A percentile compares a stretch with the other conserved stretches of the same genome.
phyloP scores from a whole-genome alignment of 805 yeast species.

The Saccharomycopsis fodiens region DNA sequence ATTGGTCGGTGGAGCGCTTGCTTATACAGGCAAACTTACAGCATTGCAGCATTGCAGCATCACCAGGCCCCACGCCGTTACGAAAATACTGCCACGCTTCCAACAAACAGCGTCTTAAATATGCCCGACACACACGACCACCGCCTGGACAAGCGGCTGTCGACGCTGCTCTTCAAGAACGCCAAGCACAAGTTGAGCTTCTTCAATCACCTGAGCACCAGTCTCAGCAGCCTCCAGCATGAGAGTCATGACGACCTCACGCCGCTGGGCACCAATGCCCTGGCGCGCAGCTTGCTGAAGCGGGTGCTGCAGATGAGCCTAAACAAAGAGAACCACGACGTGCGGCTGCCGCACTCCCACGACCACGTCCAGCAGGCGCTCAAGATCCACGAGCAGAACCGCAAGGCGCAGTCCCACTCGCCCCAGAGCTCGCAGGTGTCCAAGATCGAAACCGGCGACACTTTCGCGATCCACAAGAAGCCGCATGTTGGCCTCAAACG shows the following conservation, averaged over 20 bases:
- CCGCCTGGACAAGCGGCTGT: not conserved
- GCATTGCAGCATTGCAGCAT: too few species aligned
- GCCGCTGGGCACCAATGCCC: conserved; percentile 1
- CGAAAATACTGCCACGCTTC: too few species aligned
- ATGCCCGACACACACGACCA: not conserved
- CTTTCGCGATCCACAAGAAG: conserved; percentile 1
- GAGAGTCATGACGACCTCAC: not conserved
- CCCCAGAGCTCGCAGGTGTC: not conserved
- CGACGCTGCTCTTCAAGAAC: conserved; percentile 12
- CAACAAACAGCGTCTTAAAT: too few species aligned
- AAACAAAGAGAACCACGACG: conserved; percentile 2
- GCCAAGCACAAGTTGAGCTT: conserved; percentile 16
- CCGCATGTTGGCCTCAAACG: conserved; percentile 31
- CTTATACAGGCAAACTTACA: too few species aligned
- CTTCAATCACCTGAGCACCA: conserved; percentile 11
- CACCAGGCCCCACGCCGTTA: too few species aligned
- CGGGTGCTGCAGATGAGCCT: conserved; percentile 7
- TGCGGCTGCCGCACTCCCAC: not conserved
- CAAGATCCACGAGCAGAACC: conserved; percentile 17
- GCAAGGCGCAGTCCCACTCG: not conserved
- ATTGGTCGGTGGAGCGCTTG: too few species aligned
- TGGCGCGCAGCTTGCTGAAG: conserved; percentile 2
- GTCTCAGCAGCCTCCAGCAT: not conserved
- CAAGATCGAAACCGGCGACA: conserved; percentile 9
- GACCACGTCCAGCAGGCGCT: not conserved